These are phyloP conservation scores for Tetradesmus obliquus DNA, from an alignment of 139 green algal genomes.

Conservation along the genomic window DNA sequence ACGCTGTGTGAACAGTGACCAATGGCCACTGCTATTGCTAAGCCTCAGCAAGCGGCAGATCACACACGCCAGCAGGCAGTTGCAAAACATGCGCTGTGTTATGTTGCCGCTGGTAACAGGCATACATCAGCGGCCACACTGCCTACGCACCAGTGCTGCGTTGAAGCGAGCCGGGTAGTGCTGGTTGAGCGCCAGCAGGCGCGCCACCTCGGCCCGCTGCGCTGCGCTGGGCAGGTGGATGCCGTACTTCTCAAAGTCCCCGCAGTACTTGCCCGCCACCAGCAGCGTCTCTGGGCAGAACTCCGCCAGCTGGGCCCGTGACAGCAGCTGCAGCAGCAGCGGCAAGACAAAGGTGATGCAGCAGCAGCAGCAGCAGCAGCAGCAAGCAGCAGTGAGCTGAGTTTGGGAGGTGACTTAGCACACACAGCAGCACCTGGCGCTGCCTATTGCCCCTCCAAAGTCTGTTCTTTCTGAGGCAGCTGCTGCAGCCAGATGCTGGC, in stretches of 20 bases:
- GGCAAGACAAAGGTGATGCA: neutral
- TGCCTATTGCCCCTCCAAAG: too few species aligned
- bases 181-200: conserved; percentile 48
- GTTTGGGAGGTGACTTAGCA: neutral
- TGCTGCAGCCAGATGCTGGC: neutral
- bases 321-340: conserved; percentile 25
- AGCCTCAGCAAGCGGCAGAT: neutral
- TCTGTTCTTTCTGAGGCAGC: neutral
- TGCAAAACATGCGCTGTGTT: neutral
- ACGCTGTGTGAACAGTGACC: too few species aligned
- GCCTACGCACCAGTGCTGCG: conserved; percentile 50
- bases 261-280: conserved; percentile 44
- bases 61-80: neutral
- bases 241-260: conserved; percentile 62
- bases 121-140: neutral
- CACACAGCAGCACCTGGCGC: too few species aligned
- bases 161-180: conserved; percentile 62
- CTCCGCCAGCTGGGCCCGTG: conserved; percentile 9
- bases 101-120: neutral
- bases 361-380: neutral
- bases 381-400: neutral
- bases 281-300: conserved; percentile 50
- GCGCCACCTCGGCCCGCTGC: conserved; percentile 28
- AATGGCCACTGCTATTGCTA: too few species aligned
- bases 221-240: conserved; percentile 42